Percentiles rank a stretch among this genome's conserved stretches.
These are phyloP conservation scores for Dactylonectria estremocensis DNA, from an alignment of 2,329 filamentous ascomycete genomes.

Conservation along the genomic window DNA sequence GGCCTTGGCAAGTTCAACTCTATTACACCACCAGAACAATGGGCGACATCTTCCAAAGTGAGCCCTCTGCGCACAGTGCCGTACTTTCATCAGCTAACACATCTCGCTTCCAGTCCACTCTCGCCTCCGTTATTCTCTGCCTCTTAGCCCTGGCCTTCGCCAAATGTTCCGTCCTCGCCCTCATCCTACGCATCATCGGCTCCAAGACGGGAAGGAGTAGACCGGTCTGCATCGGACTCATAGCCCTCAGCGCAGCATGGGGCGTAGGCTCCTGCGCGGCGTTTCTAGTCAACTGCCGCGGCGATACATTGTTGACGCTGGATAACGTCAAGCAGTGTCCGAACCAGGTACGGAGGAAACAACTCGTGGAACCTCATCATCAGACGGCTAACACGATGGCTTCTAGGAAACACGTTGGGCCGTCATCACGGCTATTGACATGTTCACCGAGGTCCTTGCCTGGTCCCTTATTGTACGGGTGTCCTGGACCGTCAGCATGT, in stretches of 20 bases:
- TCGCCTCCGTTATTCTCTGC: constrained; percentile 28
- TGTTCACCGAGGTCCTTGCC: constrained; percentile 30
- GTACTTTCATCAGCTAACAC: constrained; percentile 6
- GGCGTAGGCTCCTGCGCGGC: constrained; percentile 25
- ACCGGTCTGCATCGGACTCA: constrained; percentile 28
- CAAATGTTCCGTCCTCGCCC: constrained; percentile 41
- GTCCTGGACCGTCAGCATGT: constrained; percentile 37
- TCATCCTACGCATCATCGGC: constrained; percentile 39
- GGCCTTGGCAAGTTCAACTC: constrained; percentile 39
- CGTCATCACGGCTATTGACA: constrained; percentile 33
- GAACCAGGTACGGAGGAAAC: constrained; percentile 31
- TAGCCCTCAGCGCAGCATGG: constrained; percentile 30
- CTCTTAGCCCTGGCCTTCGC: constrained; percentile 29
- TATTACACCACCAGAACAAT: constrained; percentile 33
- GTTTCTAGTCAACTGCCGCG: constrained; percentile 32
- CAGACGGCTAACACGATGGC: not conserved
- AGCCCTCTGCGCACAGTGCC: not conserved
- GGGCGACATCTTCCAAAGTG: constrained; percentile 32
- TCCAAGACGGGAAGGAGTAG: constrained; percentile 37
- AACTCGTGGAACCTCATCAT: not conserved
- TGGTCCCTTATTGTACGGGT: constrained; percentile 34
- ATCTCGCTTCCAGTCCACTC: constrained; percentile 13
- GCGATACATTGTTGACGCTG: constrained; percentile 17
- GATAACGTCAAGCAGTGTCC: constrained; percentile 31
- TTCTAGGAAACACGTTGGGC: constrained; percentile 34